Conservation (phyloP, 441 rosid genomes). For the Daphne laureola region DNA sequence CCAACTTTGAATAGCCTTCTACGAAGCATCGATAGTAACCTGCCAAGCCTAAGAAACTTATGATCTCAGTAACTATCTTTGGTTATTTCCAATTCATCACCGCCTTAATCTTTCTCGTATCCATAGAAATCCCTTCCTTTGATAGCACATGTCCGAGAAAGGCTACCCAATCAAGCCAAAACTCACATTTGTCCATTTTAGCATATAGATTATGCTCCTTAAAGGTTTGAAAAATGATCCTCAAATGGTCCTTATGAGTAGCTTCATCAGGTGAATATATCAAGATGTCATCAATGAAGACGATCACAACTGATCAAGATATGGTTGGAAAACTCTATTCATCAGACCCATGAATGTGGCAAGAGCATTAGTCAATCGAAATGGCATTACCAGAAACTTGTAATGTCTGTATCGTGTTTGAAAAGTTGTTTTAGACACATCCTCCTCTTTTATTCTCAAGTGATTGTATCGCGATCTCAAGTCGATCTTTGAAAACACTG, state of each 20-base stretch:
- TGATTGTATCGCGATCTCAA: too few relatives aligned
- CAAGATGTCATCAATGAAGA: constrained; percentile 6
- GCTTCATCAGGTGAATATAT: neutral
- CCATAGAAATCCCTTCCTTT: neutral
- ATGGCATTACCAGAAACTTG: too few relatives aligned
- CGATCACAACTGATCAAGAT: constrained; percentile 4
- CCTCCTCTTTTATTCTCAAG: too few relatives aligned
- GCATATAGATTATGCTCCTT: neutral
- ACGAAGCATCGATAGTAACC: too few relatives aligned
- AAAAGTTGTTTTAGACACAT: too few relatives aligned
- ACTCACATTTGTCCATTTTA: neutral
- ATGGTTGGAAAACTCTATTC: constrained; percentile 1
- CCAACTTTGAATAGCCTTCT: too few relatives aligned
- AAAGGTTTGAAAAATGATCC: too few relatives aligned
- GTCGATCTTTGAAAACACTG: too few relatives aligned
- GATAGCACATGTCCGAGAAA: neutral
- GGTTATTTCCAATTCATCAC: neutral
- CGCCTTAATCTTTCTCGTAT: neutral
- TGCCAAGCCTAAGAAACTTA: neutral
- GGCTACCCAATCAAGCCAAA: neutral
- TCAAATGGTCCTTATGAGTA: neutral
- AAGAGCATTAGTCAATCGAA: too few relatives aligned
- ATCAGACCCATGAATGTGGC: too few relatives aligned
- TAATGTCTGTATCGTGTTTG: too few relatives aligned
- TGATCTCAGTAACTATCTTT: neutral